These are phyloP conservation scores for Candida chauliodis DNA, from an alignment of 805 yeast species.

Conservation along the genomic window DNA sequence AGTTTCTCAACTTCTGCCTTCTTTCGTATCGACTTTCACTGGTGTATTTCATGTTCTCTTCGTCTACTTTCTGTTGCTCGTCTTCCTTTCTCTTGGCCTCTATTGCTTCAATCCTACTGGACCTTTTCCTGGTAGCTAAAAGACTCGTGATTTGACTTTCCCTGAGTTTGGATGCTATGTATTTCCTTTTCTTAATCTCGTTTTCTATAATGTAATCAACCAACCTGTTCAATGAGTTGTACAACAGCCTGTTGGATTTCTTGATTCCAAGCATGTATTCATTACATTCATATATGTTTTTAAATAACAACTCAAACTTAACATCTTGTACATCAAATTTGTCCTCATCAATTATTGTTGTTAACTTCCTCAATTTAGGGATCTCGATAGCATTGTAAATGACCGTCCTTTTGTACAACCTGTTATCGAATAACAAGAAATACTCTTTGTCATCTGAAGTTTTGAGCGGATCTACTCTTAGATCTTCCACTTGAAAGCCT, in stretches of 20 bases:
- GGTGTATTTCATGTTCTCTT: conserved; percentile 42
- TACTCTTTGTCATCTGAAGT: conserved; percentile 24
- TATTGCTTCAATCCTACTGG: conserved; percentile 68
- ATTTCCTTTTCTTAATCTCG: conserved; percentile 54
- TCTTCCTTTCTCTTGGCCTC: conserved; percentile 52
- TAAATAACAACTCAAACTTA: conserved; percentile 27
- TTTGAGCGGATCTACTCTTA: conserved; percentile 19
- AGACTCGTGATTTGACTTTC: conserved; percentile 62
- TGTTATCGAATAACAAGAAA: conserved; percentile 44
- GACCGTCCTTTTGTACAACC: conserved; percentile 43
- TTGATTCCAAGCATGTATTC: conserved; percentile 18
- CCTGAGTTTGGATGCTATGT: conserved; percentile 52
- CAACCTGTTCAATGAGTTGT: conserved; percentile 9
- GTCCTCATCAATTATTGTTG: conserved; percentile 30
- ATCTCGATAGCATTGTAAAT: conserved; percentile 23
- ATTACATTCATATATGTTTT: conserved; percentile 29
- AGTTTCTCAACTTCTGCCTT: conserved; percentile 23
- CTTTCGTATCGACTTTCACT: conserved; percentile 40
- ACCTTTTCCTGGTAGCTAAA: conserved; percentile 66
- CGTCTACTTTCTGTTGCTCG: conserved; percentile 45
- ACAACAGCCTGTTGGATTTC: conserved; percentile 20
- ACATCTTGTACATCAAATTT: conserved; percentile 29
- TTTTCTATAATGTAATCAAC: conserved; percentile 25
- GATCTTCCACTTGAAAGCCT: conserved; percentile 19
- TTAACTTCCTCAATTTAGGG: conserved; percentile 32